Evolutionary conservation across 345 rosid species (phyloP).

Genomic region (Gossypioides kirkii): DNA sequence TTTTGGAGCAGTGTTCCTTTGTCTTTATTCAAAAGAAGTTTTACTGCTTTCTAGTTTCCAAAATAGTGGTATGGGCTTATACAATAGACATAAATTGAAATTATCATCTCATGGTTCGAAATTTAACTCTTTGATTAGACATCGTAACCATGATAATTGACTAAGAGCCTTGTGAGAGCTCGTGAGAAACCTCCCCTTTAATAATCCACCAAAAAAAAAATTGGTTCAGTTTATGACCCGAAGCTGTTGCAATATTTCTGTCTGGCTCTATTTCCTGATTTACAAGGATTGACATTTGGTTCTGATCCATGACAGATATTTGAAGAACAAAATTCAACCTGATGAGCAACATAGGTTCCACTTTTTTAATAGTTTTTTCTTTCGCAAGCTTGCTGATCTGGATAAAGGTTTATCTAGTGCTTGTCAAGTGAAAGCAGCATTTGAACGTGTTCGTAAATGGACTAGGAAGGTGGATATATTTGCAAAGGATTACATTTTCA

Average conservation of each 20-base stretch:
- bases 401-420: neutral
- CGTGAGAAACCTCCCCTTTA: neutral
- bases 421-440: neutral
- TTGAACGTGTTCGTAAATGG: constrained; percentile 3
- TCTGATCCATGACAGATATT: constrained; percentile 42
- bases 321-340: constrained; percentile 56
- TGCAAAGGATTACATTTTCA: neutral
- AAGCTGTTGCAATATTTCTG: neutral
- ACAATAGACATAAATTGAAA: neutral
- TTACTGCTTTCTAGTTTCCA: neutral
- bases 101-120: neutral
- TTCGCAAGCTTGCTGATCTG: neutral
- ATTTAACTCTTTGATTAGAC: neutral
- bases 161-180: neutral
- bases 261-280: neutral
- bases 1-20: neutral
- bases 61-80: neutral
- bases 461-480: constrained; percentile 1
- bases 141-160: neutral
- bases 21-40: neutral
- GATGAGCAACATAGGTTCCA: constrained; percentile 36
- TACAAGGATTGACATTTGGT: neutral
- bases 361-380: neutral
- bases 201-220: neutral
- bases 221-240: neutral